Base-by-base conservation (phyloP, 1,284 basidiomycete genomes). In the Heterobasidion annosum region DNA sequence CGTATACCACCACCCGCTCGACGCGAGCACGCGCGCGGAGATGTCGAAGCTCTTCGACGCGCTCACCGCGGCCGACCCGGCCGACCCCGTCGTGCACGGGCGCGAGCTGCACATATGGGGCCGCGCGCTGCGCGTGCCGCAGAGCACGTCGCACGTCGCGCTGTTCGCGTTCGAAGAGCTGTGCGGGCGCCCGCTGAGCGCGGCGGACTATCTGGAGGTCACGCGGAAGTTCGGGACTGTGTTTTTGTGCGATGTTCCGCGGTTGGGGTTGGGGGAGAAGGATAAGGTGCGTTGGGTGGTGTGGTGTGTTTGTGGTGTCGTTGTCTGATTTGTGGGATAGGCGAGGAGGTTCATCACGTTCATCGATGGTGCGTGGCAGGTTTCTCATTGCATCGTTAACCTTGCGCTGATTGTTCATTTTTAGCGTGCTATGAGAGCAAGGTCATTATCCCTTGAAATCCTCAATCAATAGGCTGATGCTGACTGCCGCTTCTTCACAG, bases 321-420 rank as follows among this genome's bases (percentile, higher is more conserved):
- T 19, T 10, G 45, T 18, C 10, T 15, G 12, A 13, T 49, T 33
- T 10, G 40, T 40, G 35, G 13, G 10, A 33, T 43, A 90, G 87
- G 94, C 94, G 7, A 77, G 96, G 57, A 77, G 97, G 57, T 98
- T 99, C 68, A 99, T 99, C 68, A 97, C 95, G 0, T 98, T 98
- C 64, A 88, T 99, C 64, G 96, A 99, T 73, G 91, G 90, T 79
- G 61, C 63, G 78, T 74, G 15, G 1, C 8, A 13, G 8, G 18
- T 45, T 56, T 51, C 18, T 48, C 34, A 25, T 47, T 45, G 47
- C 16, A 40, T 16, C 37, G 34, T 46, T 52, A 34, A 34, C 53
- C 8, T 3, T n/a, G 55, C 47, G 13, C 33, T 61, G 34, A 56
- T 48, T 49, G 40, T 34, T 34, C 18, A 52, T n/a, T 43, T 48